These are phyloP conservation scores for Paralagenidium karlingii DNA, from an alignment of 352 stramenopile genomes.

Conservation along the genomic window DNA sequence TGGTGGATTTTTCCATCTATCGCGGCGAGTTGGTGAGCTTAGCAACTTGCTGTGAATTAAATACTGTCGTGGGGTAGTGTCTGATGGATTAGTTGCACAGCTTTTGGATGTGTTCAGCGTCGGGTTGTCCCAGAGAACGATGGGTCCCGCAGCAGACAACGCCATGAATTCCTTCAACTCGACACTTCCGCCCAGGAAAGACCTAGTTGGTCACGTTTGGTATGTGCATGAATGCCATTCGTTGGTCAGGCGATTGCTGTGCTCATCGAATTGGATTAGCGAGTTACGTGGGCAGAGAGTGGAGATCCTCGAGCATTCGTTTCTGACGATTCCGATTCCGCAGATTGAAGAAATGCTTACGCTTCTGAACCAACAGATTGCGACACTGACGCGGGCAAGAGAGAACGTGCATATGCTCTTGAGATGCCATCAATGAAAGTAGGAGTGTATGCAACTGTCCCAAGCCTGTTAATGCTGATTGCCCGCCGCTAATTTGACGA, in stretches of 20 bases:
- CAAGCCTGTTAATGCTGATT: no score
- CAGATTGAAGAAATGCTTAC: slow-evolving; percentile 62
- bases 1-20: slow-evolving; percentile 78
- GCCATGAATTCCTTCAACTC: no score
- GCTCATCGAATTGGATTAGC: no score
- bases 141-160: no score
- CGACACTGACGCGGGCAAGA: no score
- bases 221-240: slow-evolving; percentile 13
- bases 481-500: no score
- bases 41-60: no score
- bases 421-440: no score
- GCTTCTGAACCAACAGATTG: background rate
- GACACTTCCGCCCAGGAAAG: slow-evolving; percentile 68
- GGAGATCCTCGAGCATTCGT: slow-evolving; percentile 68
- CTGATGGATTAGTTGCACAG: slow-evolving; percentile 11
- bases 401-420: no score
- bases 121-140: slow-evolving; percentile 26
- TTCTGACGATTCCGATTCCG: slow-evolving; percentile 47
- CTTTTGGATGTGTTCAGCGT: slow-evolving; percentile 65
- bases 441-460: no score
- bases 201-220: slow-evolving; percentile 71
- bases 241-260: no score
- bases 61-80: background rate
- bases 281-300: slow-evolving; percentile 60
- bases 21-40: slow-evolving; percentile 63